phyloP scores from a whole-genome alignment of 2,329 filamentous ascomycete species.

The Epichloe sp. region DNA sequence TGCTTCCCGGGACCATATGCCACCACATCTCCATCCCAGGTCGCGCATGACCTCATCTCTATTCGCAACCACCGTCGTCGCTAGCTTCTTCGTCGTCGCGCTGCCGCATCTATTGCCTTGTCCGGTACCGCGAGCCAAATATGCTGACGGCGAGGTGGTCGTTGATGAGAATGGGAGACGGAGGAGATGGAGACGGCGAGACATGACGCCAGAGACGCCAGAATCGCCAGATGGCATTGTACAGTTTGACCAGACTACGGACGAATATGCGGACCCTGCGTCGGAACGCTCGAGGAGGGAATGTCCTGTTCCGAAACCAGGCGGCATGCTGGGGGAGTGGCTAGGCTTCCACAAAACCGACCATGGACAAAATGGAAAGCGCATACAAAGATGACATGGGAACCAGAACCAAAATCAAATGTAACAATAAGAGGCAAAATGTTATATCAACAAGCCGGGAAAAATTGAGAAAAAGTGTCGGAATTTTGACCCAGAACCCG shows the following conservation, averaged over 20 bases:
- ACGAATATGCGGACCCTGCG: conserved; percentile 21
- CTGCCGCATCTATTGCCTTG: conserved; percentile 86
- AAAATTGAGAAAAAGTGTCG: not conserved
- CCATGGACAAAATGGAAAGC: conserved; percentile 10
- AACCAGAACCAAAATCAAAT: not conserved
- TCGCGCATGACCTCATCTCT: conserved; percentile 88
- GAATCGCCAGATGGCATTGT: conserved; percentile 34
- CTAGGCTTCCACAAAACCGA: conserved; percentile 49
- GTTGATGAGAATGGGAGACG: conserved; percentile 33
- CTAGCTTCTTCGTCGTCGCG: conserved; percentile 84
- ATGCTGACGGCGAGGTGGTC: conserved; percentile 53
- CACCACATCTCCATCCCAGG: conserved; percentile 82
- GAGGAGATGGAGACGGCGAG: conserved; percentile 29
- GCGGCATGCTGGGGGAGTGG: conserved; percentile 58
- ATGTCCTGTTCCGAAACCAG: conserved; percentile 86
- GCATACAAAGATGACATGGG: conserved; percentile 12
- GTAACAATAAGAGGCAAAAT: not conserved
- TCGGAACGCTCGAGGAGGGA: conserved; percentile 46
- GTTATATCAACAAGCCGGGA: not conserved
- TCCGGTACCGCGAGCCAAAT: conserved; percentile 63
- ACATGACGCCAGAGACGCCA: conserved; percentile 18
- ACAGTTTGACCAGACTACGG: conserved; percentile 29
- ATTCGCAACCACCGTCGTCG: conserved; percentile 82
- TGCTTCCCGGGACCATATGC: conserved; percentile 38
- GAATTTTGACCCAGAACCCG: too few species aligned